phyloP scores from a whole-genome alignment of 2,329 filamentous ascomycete species.

The Aspergillus piperis region DNA sequence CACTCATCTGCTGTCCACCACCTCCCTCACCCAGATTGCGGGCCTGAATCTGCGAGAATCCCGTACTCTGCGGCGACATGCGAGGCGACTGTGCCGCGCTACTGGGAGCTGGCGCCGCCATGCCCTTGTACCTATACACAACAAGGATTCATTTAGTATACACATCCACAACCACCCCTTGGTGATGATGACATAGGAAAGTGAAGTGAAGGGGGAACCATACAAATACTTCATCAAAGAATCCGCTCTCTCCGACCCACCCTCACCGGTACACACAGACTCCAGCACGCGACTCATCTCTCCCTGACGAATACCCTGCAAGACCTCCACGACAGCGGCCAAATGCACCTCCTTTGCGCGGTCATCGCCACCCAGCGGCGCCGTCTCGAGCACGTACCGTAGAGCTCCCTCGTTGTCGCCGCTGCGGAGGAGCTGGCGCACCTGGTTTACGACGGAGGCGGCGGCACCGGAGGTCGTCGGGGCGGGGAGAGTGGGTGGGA shows the following conservation, averaged over 20 bases:
- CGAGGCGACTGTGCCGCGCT: slow-evolving; percentile 49
- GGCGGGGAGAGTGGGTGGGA: slow-evolving; percentile 67
- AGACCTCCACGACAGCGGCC: slow-evolving; percentile 84
- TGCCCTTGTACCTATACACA: slow-evolving; percentile 81
- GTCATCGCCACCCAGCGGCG: slow-evolving; percentile 64
- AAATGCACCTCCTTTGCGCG: slow-evolving; percentile 77
- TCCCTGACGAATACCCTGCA: slow-evolving; percentile 93
- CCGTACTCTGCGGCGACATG: slow-evolving; percentile 74
- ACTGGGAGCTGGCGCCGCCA: slow-evolving; percentile 58
- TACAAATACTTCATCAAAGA: slow-evolving; percentile 98
- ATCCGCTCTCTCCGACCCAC: slow-evolving; percentile 82
- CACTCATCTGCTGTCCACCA: slow-evolving; percentile 89
- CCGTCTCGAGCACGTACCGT: slow-evolving; percentile 78
- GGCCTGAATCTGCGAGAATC: slow-evolving; percentile 77
- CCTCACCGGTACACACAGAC: slow-evolving; percentile 74
- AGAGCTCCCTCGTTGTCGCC: slow-evolving; percentile 87
- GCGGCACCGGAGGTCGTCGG: slow-evolving; percentile 77
- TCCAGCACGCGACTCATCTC: slow-evolving; percentile 91
- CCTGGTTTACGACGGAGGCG: slow-evolving; percentile 74
- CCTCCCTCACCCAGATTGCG: slow-evolving; percentile 63
- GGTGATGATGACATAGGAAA: neutral
- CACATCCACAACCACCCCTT: slow-evolving; percentile 2
- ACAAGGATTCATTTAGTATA: neutral
- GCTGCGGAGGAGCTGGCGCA: slow-evolving; percentile 82
- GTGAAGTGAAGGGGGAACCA: slow-evolving; percentile 37